A percentile compares a stretch with the other conserved stretches of the same genome.
phyloP scores from a whole-genome alignment of 2,329 filamentous ascomycete genomes.

The Diaporthe citri region DNA sequence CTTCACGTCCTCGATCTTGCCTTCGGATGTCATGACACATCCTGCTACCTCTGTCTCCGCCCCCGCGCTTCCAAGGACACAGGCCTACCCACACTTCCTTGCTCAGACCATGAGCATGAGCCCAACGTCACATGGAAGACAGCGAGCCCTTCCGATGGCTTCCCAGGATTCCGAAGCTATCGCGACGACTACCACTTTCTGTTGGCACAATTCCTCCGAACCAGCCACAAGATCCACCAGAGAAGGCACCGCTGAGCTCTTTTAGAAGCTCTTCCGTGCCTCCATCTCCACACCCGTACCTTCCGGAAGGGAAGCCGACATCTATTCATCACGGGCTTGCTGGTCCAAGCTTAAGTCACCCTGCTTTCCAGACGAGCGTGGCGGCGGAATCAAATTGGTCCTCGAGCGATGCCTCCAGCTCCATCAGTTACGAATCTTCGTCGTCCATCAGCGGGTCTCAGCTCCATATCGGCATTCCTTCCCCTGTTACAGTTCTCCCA shows the following conservation, averaged over 20 bases:
- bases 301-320: not conserved
- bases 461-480: constrained; percentile 13
- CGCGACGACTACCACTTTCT: not conserved
- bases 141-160: not conserved
- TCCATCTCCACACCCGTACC: not conserved
- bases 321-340: constrained; percentile 3
- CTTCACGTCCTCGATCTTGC: not conserved
- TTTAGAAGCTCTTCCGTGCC: constrained; percentile 12
- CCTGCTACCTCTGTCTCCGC: not conserved
- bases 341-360: not conserved
- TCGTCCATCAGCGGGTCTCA: constrained; percentile 1
- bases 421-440: constrained; percentile 13
- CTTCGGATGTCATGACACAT: constrained; percentile 1
- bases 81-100: not conserved
- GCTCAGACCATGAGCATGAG: constrained; percentile 28
- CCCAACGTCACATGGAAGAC: constrained; percentile 25
- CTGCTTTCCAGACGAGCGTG: not conserved
- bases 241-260: not conserved
- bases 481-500: not conserved
- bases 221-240: not conserved
- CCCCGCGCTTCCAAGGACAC: not conserved
- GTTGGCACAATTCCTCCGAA: not conserved
- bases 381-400: not conserved
- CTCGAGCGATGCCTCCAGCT: constrained; percentile 14
- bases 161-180: not conserved